Conservation (phyloP, 768 basidiomycete genomes). For the Psilocybe cyanescens region DNA sequence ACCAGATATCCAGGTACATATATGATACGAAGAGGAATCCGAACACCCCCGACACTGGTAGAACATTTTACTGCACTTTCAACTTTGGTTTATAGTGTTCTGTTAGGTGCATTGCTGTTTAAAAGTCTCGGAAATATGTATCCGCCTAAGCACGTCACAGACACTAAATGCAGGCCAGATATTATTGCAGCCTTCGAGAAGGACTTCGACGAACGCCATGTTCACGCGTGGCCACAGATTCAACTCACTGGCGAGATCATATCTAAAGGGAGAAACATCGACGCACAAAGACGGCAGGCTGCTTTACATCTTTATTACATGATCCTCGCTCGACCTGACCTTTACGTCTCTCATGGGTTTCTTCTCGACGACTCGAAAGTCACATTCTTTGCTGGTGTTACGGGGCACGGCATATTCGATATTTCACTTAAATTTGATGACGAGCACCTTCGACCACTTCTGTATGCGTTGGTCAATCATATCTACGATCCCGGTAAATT, state of each 20-base stretch:
- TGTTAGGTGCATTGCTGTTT: no score
- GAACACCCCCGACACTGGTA: no score
- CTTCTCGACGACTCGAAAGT: background rate
- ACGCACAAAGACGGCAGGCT: background rate
- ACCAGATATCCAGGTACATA: no score
- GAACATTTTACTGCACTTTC: no score
- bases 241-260: background rate
- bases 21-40: no score
- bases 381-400: background rate
- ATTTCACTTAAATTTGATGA: background rate
- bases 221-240: background rate
- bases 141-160: no score
- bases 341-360: background rate
- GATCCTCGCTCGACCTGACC: background rate
- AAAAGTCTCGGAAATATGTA: no score
- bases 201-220: background rate
- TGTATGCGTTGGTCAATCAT: slow-evolving; percentile 2
- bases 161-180: no score
- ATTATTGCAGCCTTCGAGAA: no score
- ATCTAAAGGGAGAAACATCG: background rate
- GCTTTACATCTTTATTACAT: background rate
- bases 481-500: slow-evolving; percentile 1
- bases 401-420: background rate
- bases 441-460: background rate
- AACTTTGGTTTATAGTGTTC: no score